Base-by-base conservation (phyloP, 1,139 yeast species). In the Sugiyamaella neomexicana region DNA sequence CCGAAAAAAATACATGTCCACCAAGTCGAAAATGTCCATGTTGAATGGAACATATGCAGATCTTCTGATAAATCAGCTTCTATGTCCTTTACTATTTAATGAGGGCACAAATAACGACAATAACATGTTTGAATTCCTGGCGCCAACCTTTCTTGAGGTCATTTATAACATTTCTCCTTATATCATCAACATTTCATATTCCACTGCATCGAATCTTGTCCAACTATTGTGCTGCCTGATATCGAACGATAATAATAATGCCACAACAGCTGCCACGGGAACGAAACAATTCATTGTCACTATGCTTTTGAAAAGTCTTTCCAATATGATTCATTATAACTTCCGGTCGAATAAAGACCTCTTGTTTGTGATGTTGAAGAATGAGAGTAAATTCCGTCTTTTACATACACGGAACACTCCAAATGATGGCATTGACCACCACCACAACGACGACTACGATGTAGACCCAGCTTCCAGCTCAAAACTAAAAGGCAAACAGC, bases 201-300 rank as follows among this genome's bases (percentile, higher is more conserved):
- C 78, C 13, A 80, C 91, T 0, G 77, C 87, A 25, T 75, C 79
- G 9, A 66, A 82, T 2, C 62, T 90, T 16, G 72, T 82, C 23
- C 85, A 83, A 59, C 67, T 87, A 32, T 67, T 88, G 13, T 62
- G 67, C 1, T 74, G 73, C 48, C 25, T 44, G 9, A 5, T 36
- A 17, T 32, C 52, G 7, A 73, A 81, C 51, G 75, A 85, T 0
- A 64, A 75, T 6, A 75, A 85, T 0, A 64, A 75, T 6, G 68
- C 73, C 23, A 25, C 36, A 6, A 20, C 25, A 3, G 5, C 25
- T 5, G 61, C 68, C 1, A 77, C n/a, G 66, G 72, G 55, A 80
- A 86, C 64, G 3, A 52, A 37, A 29, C 54, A 38, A 16, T 86
- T 84, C 59, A 66, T 82, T 38, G 68, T 88, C 38, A 85, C 58